Evolutionary conservation across 2,329 filamentous ascomycete species (phyloP).

Genomic region (Myriangium duriaei): DNA sequence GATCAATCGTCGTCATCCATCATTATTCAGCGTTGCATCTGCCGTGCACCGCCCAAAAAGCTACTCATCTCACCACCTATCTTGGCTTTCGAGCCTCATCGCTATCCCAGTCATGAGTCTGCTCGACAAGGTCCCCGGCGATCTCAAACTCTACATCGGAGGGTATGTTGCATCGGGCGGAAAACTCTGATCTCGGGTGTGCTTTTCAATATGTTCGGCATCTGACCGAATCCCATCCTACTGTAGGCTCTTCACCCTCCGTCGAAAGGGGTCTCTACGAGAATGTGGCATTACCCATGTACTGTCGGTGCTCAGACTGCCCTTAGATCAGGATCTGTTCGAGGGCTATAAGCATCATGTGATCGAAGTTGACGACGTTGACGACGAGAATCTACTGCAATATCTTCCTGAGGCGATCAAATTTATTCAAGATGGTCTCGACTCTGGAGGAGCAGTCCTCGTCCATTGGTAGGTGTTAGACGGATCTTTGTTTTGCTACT

Average conservation of each 20-base stretch:
- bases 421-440: constrained; percentile 71
- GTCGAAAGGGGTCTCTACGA: constrained; percentile 55
- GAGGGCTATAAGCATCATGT: constrained; percentile 57
- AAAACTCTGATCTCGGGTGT: constrained; percentile 4
- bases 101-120: constrained; percentile 38
- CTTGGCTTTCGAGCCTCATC: neutral
- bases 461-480: constrained; percentile 53
- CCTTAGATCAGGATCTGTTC: constrained; percentile 43
- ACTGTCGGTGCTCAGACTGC: constrained; percentile 64
- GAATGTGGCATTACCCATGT: constrained; percentile 76
- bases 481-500: too few species aligned
- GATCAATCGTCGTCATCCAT: too few species aligned
- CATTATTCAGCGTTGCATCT: constrained; percentile 4
- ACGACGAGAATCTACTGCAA: constrained; percentile 74
- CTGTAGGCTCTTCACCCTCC: constrained; percentile 64
- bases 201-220: constrained; percentile 13
- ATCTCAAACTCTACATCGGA: constrained; percentile 63
- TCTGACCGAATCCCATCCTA: constrained; percentile 15
- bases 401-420: constrained; percentile 65
- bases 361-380: constrained; percentile 81
- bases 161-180: constrained; percentile 44
- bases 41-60: neutral
- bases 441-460: constrained; percentile 48
- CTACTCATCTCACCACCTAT: too few species aligned
- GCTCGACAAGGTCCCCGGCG: constrained; percentile 55